Percentiles rank a stretch among this genome's conserved stretches.
These are phyloP conservation scores for Metschnikowia picachoensis DNA, from an alignment of 805 yeast species.

Conservation along the genomic window DNA sequence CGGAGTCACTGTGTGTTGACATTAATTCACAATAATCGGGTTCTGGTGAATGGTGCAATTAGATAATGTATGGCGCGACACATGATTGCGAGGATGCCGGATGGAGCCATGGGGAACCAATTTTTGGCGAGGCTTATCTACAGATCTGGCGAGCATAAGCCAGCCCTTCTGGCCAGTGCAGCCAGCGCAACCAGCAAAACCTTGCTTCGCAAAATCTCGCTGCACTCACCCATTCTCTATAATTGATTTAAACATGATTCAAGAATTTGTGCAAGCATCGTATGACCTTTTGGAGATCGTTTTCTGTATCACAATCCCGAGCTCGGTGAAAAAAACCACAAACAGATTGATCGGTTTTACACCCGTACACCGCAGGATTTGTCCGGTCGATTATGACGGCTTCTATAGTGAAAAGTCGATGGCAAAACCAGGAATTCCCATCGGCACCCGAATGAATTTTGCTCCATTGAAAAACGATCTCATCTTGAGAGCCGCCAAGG, in stretches of 20 bases:
- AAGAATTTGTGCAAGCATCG: background rate
- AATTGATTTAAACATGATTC: background rate
- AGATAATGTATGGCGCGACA: background rate
- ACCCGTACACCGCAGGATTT: conserved; percentile 10
- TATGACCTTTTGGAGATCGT: conserved; percentile 2
- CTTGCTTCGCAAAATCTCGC: no score
- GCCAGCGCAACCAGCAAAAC: background rate
- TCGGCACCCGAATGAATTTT: conserved; percentile 39
- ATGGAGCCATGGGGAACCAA: background rate
- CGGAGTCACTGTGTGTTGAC: conserved; percentile 11
- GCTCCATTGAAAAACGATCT: conserved; percentile 85
- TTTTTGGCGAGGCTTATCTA: conserved; percentile 4
- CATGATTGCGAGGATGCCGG: conserved; percentile 4
- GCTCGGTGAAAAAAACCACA: conserved; percentile 1
- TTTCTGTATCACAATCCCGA: conserved; percentile 8
- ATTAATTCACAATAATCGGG: background rate
- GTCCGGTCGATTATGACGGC: background rate
- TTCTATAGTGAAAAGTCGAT: conserved; percentile 1
- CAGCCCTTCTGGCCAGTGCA: background rate
- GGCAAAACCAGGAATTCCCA: background rate
- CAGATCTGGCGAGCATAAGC: conserved; percentile 1
- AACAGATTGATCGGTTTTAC: background rate
- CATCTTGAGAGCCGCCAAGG: conserved; percentile 86
- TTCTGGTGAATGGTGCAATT: background rate
- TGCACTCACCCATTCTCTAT: no score